phyloP scores from a whole-genome alignment of 306 rosid genomes.

The Malus sylvestris region DNA sequence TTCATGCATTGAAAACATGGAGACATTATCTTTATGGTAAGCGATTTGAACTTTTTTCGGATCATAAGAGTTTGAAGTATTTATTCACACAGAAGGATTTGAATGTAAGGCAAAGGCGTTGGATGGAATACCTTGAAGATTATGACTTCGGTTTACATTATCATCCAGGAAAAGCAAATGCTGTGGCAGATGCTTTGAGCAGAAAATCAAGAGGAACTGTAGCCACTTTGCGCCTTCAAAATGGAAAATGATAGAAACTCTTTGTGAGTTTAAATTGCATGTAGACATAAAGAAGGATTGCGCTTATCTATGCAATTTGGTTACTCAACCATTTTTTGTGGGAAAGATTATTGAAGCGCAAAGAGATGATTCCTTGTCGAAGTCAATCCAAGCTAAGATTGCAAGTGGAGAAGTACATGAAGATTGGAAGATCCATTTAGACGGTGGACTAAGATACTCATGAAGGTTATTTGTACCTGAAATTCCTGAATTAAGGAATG shows the following conservation, averaged over 20 bases:
- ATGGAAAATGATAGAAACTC: background rate
- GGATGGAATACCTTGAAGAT: background rate
- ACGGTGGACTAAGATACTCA: background rate
- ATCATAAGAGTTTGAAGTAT: background rate
- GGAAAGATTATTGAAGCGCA: background rate
- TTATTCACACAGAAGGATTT: background rate
- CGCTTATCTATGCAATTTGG: background rate
- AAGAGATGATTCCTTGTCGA: background rate
- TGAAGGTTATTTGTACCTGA: background rate
- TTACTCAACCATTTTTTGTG: background rate
- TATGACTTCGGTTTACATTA: background rate
- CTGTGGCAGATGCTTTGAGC: background rate
- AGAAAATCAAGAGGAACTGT: background rate
- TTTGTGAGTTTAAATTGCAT: background rate
- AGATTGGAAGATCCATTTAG: background rate
- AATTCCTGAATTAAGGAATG: background rate
- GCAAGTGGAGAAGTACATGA: background rate
- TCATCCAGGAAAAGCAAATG: background rate
- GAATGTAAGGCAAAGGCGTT: background rate
- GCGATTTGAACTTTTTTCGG: background rate
- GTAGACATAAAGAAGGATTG: background rate
- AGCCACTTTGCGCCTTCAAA: background rate
- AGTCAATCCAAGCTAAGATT: background rate
- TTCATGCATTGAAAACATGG: background rate
- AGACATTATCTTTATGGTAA: background rate